Evolutionary conservation across 2,329 filamentous ascomycete genomes (phyloP).

Genomic region (Cladosporium cucumerinum): DNA sequence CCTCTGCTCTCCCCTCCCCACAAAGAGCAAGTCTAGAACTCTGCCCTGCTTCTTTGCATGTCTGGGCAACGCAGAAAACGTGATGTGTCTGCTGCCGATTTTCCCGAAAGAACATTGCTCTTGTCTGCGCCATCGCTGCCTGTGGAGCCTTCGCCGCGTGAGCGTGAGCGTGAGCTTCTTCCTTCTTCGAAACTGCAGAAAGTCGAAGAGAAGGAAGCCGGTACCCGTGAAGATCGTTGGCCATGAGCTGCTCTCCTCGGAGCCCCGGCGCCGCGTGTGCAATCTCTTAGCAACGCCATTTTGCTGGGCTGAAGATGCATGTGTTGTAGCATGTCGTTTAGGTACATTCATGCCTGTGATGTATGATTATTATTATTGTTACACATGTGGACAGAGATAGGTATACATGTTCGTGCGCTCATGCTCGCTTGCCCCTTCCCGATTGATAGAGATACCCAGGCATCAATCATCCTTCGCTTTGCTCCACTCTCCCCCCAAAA

Average conservation of each 20-base stretch:
- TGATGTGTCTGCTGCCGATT: neutral
- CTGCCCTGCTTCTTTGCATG: conserved; percentile 5
- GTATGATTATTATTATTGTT: too few relatives aligned
- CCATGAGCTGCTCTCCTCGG: neutral
- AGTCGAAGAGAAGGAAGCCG: neutral
- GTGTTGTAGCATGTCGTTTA: neutral
- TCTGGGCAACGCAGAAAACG: neutral
- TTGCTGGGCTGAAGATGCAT: neutral
- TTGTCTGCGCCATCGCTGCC: neutral
- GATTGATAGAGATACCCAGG: neutral
- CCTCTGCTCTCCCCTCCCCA: conserved; percentile 7
- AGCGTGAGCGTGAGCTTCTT: neutral
- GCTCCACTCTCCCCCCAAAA: neutral
- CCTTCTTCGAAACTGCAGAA: neutral
- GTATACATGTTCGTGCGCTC: neutral
- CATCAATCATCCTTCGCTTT: neutral
- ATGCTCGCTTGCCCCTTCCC: neutral
- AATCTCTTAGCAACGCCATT: neutral
- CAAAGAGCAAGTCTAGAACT: conserved; percentile 3
- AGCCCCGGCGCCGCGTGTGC: neutral
- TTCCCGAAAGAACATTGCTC: neutral
- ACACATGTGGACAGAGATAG: neutral
- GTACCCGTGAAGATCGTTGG: neutral
- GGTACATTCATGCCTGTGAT: too few relatives aligned
- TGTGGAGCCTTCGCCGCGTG: neutral